These are phyloP conservation scores for Colletotrichum australisinense DNA, from an alignment of 2,329 filamentous ascomycete species.

Conservation along the genomic window DNA sequence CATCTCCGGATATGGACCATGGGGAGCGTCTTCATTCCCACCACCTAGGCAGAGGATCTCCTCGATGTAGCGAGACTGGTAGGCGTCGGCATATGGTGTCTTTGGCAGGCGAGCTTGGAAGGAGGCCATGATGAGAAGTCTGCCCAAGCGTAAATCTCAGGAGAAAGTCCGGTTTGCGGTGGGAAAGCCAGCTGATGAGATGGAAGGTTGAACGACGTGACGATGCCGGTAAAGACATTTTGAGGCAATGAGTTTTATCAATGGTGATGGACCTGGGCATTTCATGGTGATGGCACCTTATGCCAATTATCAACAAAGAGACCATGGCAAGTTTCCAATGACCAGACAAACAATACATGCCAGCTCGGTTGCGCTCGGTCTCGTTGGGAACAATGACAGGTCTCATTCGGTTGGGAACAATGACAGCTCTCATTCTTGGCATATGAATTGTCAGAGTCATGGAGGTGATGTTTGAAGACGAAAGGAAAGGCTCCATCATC, in stretches of 20 bases:
- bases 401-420: too few relatives aligned
- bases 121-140: neutral
- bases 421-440: neutral
- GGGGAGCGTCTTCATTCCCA: neutral
- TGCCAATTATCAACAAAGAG: neutral
- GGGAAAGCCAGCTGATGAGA: neutral
- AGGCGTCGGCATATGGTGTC: constrained; percentile 29
- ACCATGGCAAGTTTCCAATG: neutral
- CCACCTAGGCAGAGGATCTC: constrained; percentile 1
- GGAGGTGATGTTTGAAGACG: neutral
- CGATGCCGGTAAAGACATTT: neutral
- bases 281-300: neutral
- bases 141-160: neutral
- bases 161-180: neutral
- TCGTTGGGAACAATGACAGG: too few relatives aligned
- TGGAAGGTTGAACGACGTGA: neutral
- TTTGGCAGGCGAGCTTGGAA: neutral
- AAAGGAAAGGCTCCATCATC: too few relatives aligned
- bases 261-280: too few relatives aligned
- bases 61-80: constrained; percentile 32
- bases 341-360: neutral
- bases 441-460: neutral
- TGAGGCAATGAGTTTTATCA: neutral
- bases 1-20: constrained; percentile 29
- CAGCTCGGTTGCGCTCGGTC: too few relatives aligned